These are phyloP conservation scores for Recurvomyces mirabilis DNA, from an alignment of 495 filamentous ascomycete genomes.

Conservation along the genomic window DNA sequence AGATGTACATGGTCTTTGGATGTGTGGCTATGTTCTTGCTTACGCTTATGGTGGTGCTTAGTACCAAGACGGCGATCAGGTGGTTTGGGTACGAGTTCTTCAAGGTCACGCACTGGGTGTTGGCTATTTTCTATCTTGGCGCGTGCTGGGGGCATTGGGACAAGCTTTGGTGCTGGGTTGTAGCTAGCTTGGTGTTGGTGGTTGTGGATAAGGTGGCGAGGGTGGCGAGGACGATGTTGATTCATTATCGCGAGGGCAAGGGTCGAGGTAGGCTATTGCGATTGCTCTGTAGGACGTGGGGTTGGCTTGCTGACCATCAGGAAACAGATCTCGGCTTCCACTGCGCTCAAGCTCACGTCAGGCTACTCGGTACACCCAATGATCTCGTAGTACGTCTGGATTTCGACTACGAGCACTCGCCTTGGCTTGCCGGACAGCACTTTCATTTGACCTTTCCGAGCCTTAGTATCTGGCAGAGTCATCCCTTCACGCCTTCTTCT, in stretches of 20 bases:
- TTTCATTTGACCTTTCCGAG: conserved; percentile 53
- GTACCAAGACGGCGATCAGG: conserved; percentile 42
- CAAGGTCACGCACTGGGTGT: conserved; percentile 50
- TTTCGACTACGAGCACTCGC: conserved; percentile 42
- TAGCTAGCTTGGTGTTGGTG: conserved; percentile 48
- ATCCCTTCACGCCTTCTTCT: conserved; percentile 53
- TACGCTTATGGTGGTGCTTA: conserved; percentile 43
- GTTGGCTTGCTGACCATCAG: neutral
- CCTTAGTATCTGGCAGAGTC: conserved; percentile 52
- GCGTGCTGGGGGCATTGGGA: conserved; percentile 60
- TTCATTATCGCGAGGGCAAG: conserved; percentile 37
- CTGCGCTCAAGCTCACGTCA: conserved; percentile 38
- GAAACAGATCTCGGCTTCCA: conserved; percentile 35
- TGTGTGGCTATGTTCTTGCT: conserved; percentile 51
- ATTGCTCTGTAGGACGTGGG: neutral
- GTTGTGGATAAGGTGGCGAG: conserved; percentile 43
- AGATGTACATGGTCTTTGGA: conserved; percentile 54
- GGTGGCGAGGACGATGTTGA: conserved; percentile 37
- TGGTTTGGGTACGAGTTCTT: conserved; percentile 60
- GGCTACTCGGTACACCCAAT: conserved; percentile 39
- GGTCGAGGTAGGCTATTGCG: conserved; percentile 2
- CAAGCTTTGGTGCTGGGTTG: conserved; percentile 48
- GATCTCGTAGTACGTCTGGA: conserved; percentile 47
- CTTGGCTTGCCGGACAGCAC: conserved; percentile 54
- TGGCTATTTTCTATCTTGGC: conserved; percentile 55